Evolutionary conservation across 257 asterid genomes (phyloP), one percentile per base, ranked within the genome.

Genomic region (Avicennia marina): DNA sequence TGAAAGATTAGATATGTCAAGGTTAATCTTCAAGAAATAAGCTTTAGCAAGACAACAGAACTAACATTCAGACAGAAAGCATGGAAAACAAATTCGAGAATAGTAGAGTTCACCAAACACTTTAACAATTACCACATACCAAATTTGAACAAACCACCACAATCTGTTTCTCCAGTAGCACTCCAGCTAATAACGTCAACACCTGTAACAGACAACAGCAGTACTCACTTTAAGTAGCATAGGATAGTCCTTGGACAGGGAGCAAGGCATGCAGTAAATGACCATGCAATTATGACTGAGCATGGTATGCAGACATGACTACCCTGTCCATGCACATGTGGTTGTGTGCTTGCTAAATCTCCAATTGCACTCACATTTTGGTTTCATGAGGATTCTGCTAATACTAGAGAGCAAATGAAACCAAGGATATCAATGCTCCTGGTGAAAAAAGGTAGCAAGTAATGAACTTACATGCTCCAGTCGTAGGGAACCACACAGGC

Each of bases 101-200:
- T 38, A 64, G 46, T 39, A 41, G 57, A 32, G 42, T 43, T 32
- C 2, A 44, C 48, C 7, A 38, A 44, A 4, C 0, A 22, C 12
- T 42, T 48, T 6, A 6, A 53, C 10, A 45, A 40, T 53, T 40
- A 63, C 60, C 36, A 73, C 85, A 11, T 74, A 93, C 99, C 94
- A 89, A 67, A 78, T 93, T 93, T 49, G 96, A 84, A 79, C 97
- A 86, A 61, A 84, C 72, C 21, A 89, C 65, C 27, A 82, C 81
- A 64, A 93, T 79, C 64, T 89, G 99, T 67, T 89, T 89, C 82
- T 93, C 99, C 83, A 93, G 76, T 22, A 93, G 89, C 66, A 95
- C 95, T 32, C 81, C 97, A 0, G 94, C 89, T 65, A 93, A 77
- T 59, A 93, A 64, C 56, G 94, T 89, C 56, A 93, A 65, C 48